Conservation (phyloP, 164 flowering plant genomes). For the Annona cherimola region DNA sequence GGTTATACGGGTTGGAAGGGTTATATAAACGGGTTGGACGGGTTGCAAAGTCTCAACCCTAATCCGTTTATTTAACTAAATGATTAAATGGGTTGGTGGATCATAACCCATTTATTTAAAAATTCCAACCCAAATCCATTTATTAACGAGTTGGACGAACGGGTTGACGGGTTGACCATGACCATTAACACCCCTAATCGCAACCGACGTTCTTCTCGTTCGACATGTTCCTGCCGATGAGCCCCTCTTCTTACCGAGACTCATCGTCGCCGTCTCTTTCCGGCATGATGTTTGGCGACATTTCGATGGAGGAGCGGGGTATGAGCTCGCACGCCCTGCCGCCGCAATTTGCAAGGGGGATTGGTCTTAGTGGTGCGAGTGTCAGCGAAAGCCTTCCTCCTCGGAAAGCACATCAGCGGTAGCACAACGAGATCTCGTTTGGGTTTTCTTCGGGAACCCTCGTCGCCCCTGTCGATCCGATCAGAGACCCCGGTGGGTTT, state of each 20-base stretch:
- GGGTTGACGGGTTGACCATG: too few species aligned
- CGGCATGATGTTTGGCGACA: conserved; percentile 46
- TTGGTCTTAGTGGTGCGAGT: conserved; percentile 18
- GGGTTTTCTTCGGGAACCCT: conserved; percentile 49
- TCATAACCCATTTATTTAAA: too few species aligned
- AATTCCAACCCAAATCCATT: too few species aligned
- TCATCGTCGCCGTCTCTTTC: conserved; percentile 29
- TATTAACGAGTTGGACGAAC: too few species aligned
- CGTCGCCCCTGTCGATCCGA: conserved; percentile 43
- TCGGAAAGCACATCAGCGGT: conserved; percentile 75
- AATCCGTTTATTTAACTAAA: too few species aligned
- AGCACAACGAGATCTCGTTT: conserved; percentile 83
- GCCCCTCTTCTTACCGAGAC: conserved; percentile 67
- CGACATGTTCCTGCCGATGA: conserved; percentile 80
- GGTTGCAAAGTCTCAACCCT: too few species aligned
- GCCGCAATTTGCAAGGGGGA: conserved; percentile 24
- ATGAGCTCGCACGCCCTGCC: conserved; percentile 19
- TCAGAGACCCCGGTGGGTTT: conserved; percentile 27
- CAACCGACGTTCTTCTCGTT: conserved; percentile 72
- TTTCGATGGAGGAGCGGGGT: conserved; percentile 66
- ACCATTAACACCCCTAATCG: too few species aligned
- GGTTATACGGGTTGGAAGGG: too few species aligned
- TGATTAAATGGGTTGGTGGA: too few species aligned
- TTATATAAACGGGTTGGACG: too few species aligned
- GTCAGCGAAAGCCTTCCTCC: conserved; percentile 69